Evolutionary conservation across 169 alveolate species (phyloP), one percentile per base, ranked within the genome.

Genomic region (Plasmodium berghei): DNA sequence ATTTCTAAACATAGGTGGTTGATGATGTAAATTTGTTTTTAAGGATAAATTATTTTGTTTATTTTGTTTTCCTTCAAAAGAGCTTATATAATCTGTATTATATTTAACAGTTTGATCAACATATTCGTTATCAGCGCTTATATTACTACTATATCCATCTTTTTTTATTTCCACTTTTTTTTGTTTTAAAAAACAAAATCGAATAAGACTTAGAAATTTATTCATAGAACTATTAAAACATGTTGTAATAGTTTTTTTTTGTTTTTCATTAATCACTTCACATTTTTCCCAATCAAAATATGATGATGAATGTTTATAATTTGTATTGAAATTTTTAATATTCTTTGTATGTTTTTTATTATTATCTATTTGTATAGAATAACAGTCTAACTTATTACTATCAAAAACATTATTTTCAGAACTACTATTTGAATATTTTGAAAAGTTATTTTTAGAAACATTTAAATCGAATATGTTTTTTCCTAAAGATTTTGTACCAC

Each of bases 401-500:
- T 80, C 90, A 28, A 80, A 80, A 12, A 34, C 40, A 34, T 52
- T 67, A 55, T 80, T 80, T 0, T 40, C 90, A 55, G 9, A 20
- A n/a, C 56, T 63, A n/a, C 56, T 55, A 9, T 20, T 22, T 4
- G 22, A n/a, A 14, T 48, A 10, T 42, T 45, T 80, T 14, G 40
- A 5, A 48, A 34, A 28, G 48, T 28, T 58, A 9, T 55, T 72
- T 54, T 80, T 80, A 22, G 64, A 54, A 34, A 80, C 56, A 48
- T 92, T 92, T 24, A 92, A 42, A 52, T 90, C 95, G 59, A 92
- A 92, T 1, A 92, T 87, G 72, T 92, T 92, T 62, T 89, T 88
- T 9, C 95, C 95, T 72, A 92, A 49, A 5, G 95, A 83, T 59
- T 92, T 92, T 1, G 92, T 92, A 9, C 95, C 95, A 52, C 92